These are phyloP conservation scores for Oenanthe javanica DNA, from an alignment of 140 eudicot genomes.

Conservation along the genomic window DNA sequence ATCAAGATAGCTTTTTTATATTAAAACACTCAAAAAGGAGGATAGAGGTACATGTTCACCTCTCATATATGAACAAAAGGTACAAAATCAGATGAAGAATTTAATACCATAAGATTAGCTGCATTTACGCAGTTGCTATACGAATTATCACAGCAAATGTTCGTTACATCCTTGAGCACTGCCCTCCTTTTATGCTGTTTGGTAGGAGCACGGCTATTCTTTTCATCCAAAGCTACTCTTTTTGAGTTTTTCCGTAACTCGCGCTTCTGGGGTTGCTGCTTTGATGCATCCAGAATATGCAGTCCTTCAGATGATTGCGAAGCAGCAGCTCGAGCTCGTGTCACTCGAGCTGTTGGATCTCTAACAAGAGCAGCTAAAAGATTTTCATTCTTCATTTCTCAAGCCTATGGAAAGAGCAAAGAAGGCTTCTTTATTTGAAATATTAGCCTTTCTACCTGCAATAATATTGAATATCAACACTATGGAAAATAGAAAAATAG, in stretches of 20 bases:
- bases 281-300: constrained; percentile 9
- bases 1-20: no score
- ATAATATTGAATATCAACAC: background rate
- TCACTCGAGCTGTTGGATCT: constrained; percentile 37
- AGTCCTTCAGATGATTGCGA: constrained; percentile 21
- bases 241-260: constrained; percentile 25
- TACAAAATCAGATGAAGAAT: constrained; percentile 7
- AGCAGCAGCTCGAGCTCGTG: constrained; percentile 55
- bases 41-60: background rate
- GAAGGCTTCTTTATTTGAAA: constrained; percentile 18
- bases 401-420: constrained; percentile 13
- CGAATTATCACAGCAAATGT: constrained; percentile 39
- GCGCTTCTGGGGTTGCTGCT: constrained; percentile 25
- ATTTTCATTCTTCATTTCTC: constrained; percentile 28
- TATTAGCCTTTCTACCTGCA: constrained; percentile 31
- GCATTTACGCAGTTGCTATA: constrained; percentile 32
- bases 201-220: constrained; percentile 18
- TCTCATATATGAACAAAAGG: background rate
- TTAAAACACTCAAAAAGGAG: background rate
- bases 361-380: constrained; percentile 18
- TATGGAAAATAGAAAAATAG: background rate
- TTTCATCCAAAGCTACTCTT: constrained; percentile 40
- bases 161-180: constrained; percentile 49
- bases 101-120: constrained; percentile 38
- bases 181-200: constrained; percentile 37